phyloP scores from a whole-genome alignment of 2,329 filamentous ascomycete species.

The Sporothrix brasiliensis region DNA sequence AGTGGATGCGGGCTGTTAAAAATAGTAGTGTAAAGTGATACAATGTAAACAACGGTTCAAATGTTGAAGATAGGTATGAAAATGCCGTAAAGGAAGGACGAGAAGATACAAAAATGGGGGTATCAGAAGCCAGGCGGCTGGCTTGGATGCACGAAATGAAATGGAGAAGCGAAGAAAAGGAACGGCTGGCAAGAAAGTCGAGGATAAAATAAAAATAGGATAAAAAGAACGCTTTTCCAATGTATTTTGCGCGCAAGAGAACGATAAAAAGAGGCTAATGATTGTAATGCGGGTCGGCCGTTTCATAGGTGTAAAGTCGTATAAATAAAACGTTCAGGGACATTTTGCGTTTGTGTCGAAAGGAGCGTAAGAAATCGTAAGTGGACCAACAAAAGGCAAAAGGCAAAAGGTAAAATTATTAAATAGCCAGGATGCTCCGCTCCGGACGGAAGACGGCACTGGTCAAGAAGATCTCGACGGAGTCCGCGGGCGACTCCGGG shows the following conservation, averaged over 20 bases:
- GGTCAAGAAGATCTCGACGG: conserved; percentile 50
- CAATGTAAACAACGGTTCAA: conserved; percentile 4
- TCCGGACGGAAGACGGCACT: conserved; percentile 55
- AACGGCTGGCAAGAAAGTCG: neutral
- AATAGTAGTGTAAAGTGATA: neutral
- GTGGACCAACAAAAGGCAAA: neutral
- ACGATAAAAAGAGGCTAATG: neutral
- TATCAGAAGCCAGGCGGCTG: conserved; percentile 25
- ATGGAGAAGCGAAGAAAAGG: neutral
- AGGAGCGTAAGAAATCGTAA: conserved; percentile 26
- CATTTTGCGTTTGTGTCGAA: conserved; percentile 13
- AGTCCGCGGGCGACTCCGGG: conserved; percentile 27
- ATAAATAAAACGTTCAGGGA: neutral
- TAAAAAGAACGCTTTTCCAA: conserved; percentile 15
- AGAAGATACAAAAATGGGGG: conserved; percentile 9
- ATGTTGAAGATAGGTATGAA: neutral
- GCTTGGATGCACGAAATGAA: conserved; percentile 16
- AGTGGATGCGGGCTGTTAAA: neutral
- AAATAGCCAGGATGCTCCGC: conserved; percentile 32
- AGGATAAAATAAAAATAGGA: neutral
- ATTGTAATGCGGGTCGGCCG: conserved; percentile 29
- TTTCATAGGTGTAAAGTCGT: conserved; percentile 18
- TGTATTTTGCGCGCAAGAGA: conserved; percentile 5
- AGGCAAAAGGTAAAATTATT: neutral
- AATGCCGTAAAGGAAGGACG: conserved; percentile 28